Base-by-base conservation (phyloP, 2,329 filamentous ascomycete species). In the Alternaria sp. region DNA sequence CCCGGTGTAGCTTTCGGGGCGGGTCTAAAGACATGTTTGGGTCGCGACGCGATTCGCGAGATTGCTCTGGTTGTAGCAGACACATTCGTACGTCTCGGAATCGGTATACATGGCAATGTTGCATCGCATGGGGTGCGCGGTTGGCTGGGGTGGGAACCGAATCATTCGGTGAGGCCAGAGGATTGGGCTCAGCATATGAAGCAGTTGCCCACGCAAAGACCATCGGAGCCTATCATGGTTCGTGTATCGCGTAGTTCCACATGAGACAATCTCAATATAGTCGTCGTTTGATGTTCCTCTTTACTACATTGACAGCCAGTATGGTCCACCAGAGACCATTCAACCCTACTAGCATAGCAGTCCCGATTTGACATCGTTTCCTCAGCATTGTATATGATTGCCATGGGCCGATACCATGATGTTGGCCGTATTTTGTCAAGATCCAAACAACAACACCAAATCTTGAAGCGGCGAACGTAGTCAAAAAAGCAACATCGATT, bases 131-230 rank as follows among this genome's bases (percentile, higher is more conserved):
- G 46, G 8, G 46, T 49, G 3, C 46, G 46, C 46, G 46, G 46
- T n/a, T 49, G 46, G 46, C 28, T 49, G n/a, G 46, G 46, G 9
- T 49, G 46, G 46, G 46, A 49, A 5, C 30, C 28, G 1, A 49
- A 49, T 18, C 18, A 49, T 24, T 20, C 18, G 46, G 46, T 49
- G 46, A 49, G 20, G 26, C 28, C n/a, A 22, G 46, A 32, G 12
- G 46, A 49, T 36, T 49, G 46, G 46, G 46, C 46, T 49, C 28
- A 20, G 12, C 28, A 49, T 5, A 49, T 49, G 46, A 49, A 49
- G 46, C 46, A 49, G 30, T 24, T 49, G n/a, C 46, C 46, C n/a
- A 49, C 46, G 18, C 46, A 49, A 18, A 32, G 46, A 24, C 46
- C 46, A 6, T 49, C 28, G 28, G 46, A 49, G 8, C 7, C 46